phyloP scores from a whole-genome alignment of 176 grass and related monocot genomes.

The Aegilops longissima region DNA sequence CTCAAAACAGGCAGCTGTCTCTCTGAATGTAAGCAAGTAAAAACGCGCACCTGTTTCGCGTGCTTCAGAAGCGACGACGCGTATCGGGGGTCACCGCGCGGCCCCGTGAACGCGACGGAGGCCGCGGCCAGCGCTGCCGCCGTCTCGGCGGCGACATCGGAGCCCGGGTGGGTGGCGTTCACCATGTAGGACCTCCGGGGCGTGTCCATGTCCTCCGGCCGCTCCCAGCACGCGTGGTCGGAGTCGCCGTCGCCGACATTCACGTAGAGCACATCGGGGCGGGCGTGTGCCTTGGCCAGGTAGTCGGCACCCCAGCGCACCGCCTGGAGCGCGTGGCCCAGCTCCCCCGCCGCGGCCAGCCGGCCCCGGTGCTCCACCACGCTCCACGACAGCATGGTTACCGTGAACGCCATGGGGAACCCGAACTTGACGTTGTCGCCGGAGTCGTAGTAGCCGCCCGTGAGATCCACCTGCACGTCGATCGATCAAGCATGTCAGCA shows the following conservation, averaged over 20 bases:
- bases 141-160: constrained; percentile 76
- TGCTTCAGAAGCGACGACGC: constrained; percentile 45
- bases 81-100: not conserved
- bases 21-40: not conserved
- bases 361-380: constrained; percentile 28
- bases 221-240: constrained; percentile 83
- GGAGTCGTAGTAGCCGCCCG: constrained; percentile 74
- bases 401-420: constrained; percentile 60
- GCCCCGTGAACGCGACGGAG: constrained; percentile 40
- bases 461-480: constrained; percentile 52
- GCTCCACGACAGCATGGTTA: constrained; percentile 62
- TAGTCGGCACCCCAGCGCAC: constrained; percentile 80
- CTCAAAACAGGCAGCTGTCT: too few relatives aligned
- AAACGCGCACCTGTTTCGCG: constrained; percentile 50
- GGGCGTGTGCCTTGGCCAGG: constrained; percentile 55
- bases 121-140: constrained; percentile 62
- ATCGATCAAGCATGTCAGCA: not conserved
- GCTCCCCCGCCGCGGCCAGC: constrained; percentile 44
- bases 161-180: constrained; percentile 40
- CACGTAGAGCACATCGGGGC: constrained; percentile 52
- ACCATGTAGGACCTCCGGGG: constrained; percentile 47
- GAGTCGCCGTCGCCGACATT: constrained; percentile 78
- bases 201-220: constrained; percentile 91
- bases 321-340: constrained; percentile 49
- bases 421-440: constrained; percentile 86